These are phyloP conservation scores for Taphrina sp. DNA, from an alignment of 1,139 yeast species.

Conservation along the genomic window DNA sequence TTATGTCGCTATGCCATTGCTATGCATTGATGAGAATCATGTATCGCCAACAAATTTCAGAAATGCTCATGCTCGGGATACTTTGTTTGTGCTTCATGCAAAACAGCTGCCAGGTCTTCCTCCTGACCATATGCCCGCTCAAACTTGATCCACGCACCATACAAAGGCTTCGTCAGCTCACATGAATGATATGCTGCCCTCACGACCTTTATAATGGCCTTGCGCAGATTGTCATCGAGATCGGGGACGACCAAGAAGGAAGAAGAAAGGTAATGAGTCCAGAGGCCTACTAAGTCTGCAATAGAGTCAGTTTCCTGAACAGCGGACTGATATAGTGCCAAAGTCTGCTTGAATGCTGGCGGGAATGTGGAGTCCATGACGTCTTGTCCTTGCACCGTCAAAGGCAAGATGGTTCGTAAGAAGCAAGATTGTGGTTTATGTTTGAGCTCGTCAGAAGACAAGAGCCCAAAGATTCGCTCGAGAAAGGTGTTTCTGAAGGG, in stretches of 20 bases:
- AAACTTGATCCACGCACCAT: slow-evolving; percentile 12
- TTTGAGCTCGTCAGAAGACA: slow-evolving; percentile 1
- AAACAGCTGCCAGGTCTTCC: background rate
- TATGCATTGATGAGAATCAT: no score
- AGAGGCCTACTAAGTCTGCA: slow-evolving; percentile 9
- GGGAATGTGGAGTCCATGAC: slow-evolving; percentile 30
- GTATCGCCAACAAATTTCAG: no score
- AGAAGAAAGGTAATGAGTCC: slow-evolving; percentile 6
- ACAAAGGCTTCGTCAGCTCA: slow-evolving; percentile 1
- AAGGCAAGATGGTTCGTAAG: slow-evolving; percentile 19
- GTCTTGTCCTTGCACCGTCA: background rate
- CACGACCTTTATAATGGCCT: slow-evolving; percentile 9
- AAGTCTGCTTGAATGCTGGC: slow-evolving; percentile 12
- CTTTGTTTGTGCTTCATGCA: slow-evolving; percentile 5
- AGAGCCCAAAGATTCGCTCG: background rate
- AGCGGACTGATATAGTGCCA: slow-evolving; percentile 9
- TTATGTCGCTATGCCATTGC: no score
- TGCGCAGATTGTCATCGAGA: slow-evolving; percentile 10
- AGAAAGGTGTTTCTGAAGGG: slow-evolving; percentile 9
- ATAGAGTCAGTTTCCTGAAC: background rate
- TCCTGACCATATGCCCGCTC: slow-evolving; percentile 3
- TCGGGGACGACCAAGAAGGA: slow-evolving; percentile 10
- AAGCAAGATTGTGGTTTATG: slow-evolving; percentile 18
- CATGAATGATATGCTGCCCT: slow-evolving; percentile 4
- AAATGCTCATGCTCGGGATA: slow-evolving; percentile 23